Conservation (phyloP, 1,139 yeast species). For the Yamadazyma mexicana region DNA sequence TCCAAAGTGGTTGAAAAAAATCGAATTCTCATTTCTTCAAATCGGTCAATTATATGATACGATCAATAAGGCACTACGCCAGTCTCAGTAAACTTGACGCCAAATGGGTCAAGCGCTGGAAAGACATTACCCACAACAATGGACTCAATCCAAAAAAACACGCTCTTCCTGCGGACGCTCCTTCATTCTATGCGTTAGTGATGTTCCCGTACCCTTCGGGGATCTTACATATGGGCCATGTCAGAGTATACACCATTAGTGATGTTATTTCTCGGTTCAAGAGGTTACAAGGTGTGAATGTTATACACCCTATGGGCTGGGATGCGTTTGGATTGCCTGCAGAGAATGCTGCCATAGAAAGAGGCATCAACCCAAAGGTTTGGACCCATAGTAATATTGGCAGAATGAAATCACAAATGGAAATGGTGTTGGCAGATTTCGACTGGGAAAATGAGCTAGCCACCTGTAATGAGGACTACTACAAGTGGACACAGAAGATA, state of each 20-base stretch:
- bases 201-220: slow-evolving; percentile 99
- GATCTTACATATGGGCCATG: slow-evolving; percentile 86
- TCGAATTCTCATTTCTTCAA: not conserved
- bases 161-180: slow-evolving; percentile 20
- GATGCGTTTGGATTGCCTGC: slow-evolving; percentile 99
- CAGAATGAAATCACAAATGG: slow-evolving; percentile 84
- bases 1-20: not conserved
- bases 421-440: slow-evolving; percentile 75
- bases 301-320: slow-evolving; percentile 98
- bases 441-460: slow-evolving; percentile 92
- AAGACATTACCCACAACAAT: slow-evolving; percentile 27
- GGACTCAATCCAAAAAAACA: slow-evolving; percentile 48
- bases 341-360: slow-evolving; percentile 93
- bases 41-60: not conserved
- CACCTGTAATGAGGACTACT: slow-evolving; percentile 88
- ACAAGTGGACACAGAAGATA: slow-evolving; percentile 88
- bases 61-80: slow-evolving; percentile 1
- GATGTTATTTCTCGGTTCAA: slow-evolving; percentile 81
- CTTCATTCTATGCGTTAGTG: slow-evolving; percentile 65
- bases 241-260: slow-evolving; percentile 87
- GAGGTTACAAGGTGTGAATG: slow-evolving; percentile 72
- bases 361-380: slow-evolving; percentile 70
- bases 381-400: slow-evolving; percentile 82
- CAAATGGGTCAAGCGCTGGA: slow-evolving; percentile 60
- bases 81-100: slow-evolving; percentile 29